Base-by-base conservation (phyloP, 2,329 filamentous ascomycete genomes). In the Ilyonectria sp. region DNA sequence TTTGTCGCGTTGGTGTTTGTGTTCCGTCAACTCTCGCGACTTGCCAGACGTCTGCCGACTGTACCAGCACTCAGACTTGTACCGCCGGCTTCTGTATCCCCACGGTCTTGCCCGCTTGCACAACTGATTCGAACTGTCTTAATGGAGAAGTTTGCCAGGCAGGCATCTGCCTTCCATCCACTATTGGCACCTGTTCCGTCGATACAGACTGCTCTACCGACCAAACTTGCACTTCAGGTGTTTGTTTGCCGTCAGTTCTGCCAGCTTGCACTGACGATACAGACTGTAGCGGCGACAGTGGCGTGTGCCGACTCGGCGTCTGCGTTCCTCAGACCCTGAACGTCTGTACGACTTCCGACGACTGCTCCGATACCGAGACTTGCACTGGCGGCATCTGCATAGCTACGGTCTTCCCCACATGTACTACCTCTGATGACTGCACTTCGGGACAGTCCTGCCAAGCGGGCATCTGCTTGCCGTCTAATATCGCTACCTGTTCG, bases 311-410 rank as follows among this genome's bases (percentile, higher is more conserved):
- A n/a, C 29, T 64, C 1, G 61, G 62, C 8, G 40, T 46, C 2
- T 65, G 62, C 26, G 31, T 65, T 31, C 62, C 62, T 15, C 35
- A 65, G 43, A 9, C n/a, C 5, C 17, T 65, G 15, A 19, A 21
- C 23, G 17, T 21, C 21, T 65, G 62, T n/a, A 6, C 10, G 8
- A 17, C 37, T 35, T 21, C 35, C 23, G 29, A 49, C 3, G 33
- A 49, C 2, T 65, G 63, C 33, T 10, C 23, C 4, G 31, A 7
- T 17, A 47, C 54, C 7, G 21, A 54, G n/a, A 54, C 58, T 2
- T 67, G 64, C n/a, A 46, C 35, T 7, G 47, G 26, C 11, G 59
- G 59, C 15, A 44, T 66, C 11, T 66, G 63, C 15, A 23, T 62
- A 2, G 33, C 58, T 2, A n/a, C 60, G 4, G 23, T 60, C 6